A percentile compares a stretch with the other conserved stretches of the same genome.
These are phyloP conservation scores for Lasiosphaeriaceae sp. DNA, from an alignment of 495 filamentous ascomycete species.

Conservation along the genomic window DNA sequence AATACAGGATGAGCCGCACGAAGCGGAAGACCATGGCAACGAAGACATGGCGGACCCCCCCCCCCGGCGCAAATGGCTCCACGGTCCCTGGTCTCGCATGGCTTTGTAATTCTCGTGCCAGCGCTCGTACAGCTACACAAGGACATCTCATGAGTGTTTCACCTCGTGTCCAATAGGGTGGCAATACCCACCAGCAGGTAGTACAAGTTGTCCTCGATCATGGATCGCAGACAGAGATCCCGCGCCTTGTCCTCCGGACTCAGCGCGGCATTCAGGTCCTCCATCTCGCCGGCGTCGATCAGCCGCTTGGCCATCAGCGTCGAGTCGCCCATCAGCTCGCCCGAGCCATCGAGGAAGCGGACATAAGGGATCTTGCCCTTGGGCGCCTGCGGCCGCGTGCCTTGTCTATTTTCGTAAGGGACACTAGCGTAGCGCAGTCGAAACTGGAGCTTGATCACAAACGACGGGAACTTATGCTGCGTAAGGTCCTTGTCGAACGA, in stretches of 20 bases:
- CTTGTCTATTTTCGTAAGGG: slow-evolving; percentile 39
- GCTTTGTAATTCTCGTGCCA: slow-evolving; percentile 51
- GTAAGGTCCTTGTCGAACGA: slow-evolving; percentile 7
- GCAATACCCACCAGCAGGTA: slow-evolving; percentile 42
- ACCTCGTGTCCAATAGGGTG: no score
- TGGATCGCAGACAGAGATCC: slow-evolving; percentile 41
- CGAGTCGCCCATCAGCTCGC: slow-evolving; percentile 37
- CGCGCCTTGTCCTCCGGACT: slow-evolving; percentile 24
- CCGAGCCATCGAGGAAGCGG: slow-evolving; percentile 14
- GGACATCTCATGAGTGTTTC: background rate
- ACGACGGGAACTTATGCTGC: slow-evolving; percentile 50
- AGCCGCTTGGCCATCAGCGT: slow-evolving; percentile 42
- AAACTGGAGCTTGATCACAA: slow-evolving; percentile 55
- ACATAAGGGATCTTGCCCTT: slow-evolving; percentile 54
- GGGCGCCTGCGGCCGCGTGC: slow-evolving; percentile 36
- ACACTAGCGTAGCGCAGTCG: slow-evolving; percentile 48
- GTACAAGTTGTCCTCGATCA: slow-evolving; percentile 55
- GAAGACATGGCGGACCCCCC: slow-evolving; percentile 45
- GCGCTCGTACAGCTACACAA: slow-evolving; percentile 32
- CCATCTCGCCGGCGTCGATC: slow-evolving; percentile 31
- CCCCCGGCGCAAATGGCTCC: slow-evolving; percentile 41
- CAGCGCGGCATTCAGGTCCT: slow-evolving; percentile 38
- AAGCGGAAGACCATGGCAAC: slow-evolving; percentile 38
- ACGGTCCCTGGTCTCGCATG: slow-evolving; percentile 46
- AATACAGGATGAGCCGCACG: slow-evolving; percentile 37